Percentiles rank a stretch among this genome's conserved stretches.
Conservation (phyloP, 2,329 filamentous ascomycete species). For the Tolypocladium nubicola region DNA sequence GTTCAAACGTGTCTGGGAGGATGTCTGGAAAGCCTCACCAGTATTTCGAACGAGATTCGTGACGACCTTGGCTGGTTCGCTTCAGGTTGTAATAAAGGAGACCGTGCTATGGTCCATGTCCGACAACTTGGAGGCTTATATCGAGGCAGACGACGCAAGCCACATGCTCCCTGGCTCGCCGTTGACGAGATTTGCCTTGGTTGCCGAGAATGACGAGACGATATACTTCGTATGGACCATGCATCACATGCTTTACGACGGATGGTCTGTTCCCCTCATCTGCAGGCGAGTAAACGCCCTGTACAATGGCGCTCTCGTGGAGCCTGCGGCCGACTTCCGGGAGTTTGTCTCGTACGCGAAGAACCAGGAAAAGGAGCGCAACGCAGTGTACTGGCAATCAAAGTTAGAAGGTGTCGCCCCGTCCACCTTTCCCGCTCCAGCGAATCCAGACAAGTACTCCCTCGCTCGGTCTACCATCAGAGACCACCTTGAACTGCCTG, state of each 20-base stretch:
- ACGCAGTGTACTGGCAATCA: background rate
- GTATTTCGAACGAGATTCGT: background rate
- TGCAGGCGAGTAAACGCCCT: background rate
- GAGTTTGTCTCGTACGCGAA: slow-evolving; percentile 2
- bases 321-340: background rate
- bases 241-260: slow-evolving; percentile 14
- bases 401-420: background rate
- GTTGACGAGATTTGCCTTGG: background rate
- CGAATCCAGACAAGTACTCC: background rate
- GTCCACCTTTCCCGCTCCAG: background rate
- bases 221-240: slow-evolving; percentile 9
- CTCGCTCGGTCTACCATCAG: background rate
- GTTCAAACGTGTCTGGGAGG: slow-evolving; percentile 17
- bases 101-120: background rate
- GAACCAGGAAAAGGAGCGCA: background rate
- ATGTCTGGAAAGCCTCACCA: background rate
- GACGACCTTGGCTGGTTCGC: background rate
- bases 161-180: background rate
- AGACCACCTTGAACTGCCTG: background rate
- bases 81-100: slow-evolving; percentile 2
- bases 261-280: slow-evolving; percentile 6
- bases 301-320: background rate
- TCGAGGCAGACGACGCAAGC: background rate
- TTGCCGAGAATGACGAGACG: background rate
- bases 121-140: background rate